Evolutionary conservation across 2,329 filamentous ascomycete species (phyloP).

Genomic region (Trichoderma hamatum): DNA sequence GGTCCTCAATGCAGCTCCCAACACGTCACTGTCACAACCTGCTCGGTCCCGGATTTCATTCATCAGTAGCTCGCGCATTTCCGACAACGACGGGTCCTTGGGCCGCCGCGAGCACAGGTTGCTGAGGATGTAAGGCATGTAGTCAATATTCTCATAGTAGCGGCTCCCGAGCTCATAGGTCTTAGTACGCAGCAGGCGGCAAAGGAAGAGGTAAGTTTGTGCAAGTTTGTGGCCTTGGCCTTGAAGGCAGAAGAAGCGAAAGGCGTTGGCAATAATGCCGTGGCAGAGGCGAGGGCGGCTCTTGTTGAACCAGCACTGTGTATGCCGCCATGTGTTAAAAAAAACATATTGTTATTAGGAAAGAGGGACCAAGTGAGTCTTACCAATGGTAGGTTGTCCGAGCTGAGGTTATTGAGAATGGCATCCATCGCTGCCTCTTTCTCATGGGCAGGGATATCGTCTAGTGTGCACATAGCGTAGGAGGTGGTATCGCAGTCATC

Average conservation of each 20-base stretch:
- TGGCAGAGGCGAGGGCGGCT: background rate
- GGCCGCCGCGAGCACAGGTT: conserved; percentile 12
- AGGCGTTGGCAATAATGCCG: background rate
- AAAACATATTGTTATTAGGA: background rate
- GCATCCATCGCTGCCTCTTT: conserved; percentile 13
- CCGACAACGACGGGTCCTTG: background rate
- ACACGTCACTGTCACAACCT: conserved; percentile 7
- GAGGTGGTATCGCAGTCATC: conserved; percentile 24
- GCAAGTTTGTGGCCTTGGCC: background rate
- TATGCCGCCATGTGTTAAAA: background rate
- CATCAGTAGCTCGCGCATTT: background rate
- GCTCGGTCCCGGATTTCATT: background rate
- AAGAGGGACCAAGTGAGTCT: background rate
- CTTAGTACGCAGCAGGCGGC: conserved; percentile 8
- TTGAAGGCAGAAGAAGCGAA: background rate
- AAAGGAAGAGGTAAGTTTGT: conserved; percentile 4
- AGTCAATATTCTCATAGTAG: conserved; percentile 23
- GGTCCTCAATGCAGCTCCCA: conserved; percentile 12
- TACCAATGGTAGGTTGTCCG: conserved; percentile 23
- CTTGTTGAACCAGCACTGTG: background rate
- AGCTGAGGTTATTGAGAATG: conserved; percentile 4
- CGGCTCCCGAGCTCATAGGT: conserved; percentile 20
- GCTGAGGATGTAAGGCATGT: conserved; percentile 15
- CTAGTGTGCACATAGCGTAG: conserved; percentile 9
- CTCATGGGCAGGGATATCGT: background rate